Evolutionary conservation across 371 early-diverging fungal species (phyloP).

Genomic region (Haplosporangium sp.): DNA sequence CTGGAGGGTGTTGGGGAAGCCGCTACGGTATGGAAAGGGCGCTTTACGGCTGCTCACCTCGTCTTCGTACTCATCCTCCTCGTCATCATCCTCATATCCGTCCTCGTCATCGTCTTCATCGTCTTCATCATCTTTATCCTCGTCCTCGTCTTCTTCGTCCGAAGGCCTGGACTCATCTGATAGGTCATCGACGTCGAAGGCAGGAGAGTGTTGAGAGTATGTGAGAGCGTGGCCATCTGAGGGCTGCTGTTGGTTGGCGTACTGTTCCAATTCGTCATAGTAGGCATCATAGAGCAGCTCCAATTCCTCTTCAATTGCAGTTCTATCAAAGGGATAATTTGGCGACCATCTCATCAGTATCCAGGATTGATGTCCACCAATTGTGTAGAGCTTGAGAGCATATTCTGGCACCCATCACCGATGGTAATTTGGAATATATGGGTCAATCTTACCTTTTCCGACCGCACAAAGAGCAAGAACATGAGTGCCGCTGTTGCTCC

Average conservation of each 20-base stretch:
- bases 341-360: conserved; percentile 1
- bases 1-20: conserved; percentile 53
- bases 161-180: conserved; percentile 62
- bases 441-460: conserved; percentile 73
- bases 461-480: conserved; percentile 92
- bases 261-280: conserved; percentile 90
- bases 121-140: conserved; percentile 58
- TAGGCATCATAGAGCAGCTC: conserved; percentile 93
- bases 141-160: conserved; percentile 62
- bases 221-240: conserved; percentile 57
- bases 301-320: conserved; percentile 92
- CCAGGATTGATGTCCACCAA: neutral
- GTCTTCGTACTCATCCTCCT: conserved; percentile 53
- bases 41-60: conserved; percentile 43
- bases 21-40: conserved; percentile 42
- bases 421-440: neutral
- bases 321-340: conserved; percentile 58
- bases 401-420: neutral
- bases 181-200: conserved; percentile 65
- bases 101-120: conserved; percentile 51
- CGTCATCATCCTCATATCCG: conserved; percentile 37
- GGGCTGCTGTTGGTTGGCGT: conserved; percentile 81
- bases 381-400: too few species aligned
- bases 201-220: conserved; percentile 56
- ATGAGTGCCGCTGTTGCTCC: conserved; percentile 92